Percentiles rank a stretch among this genome's conserved stretches.
Conservation (phyloP, 202 grass and related monocot species). For the Dendrocalamus latiflorus region DNA sequence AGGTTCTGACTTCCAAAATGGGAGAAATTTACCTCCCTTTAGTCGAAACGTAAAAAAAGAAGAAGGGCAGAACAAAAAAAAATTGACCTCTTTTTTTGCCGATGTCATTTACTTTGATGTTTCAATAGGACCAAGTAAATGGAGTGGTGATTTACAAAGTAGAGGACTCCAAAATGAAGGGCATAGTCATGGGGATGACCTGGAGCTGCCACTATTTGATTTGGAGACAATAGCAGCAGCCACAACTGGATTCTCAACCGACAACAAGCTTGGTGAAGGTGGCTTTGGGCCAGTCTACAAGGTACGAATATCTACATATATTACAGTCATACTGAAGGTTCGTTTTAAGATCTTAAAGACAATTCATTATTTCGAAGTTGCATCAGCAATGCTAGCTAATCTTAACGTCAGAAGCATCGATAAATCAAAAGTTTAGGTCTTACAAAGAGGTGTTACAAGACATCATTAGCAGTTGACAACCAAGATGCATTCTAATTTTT, state of each 20-base stretch:
- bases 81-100: not conserved
- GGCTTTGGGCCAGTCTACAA: slow-evolving; percentile 73
- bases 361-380: not conserved
- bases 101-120: not conserved
- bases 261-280: slow-evolving; percentile 67
- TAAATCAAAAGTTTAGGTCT: not conserved
- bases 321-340: not conserved
- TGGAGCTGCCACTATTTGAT: slow-evolving; percentile 67
- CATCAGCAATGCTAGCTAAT: not conserved
- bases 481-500: not conserved
- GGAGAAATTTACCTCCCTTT: not conserved
- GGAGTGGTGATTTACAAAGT: slow-evolving; percentile 16
- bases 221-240: slow-evolving; percentile 41
- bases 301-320: slow-evolving; percentile 36
- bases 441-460: not conserved
- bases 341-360: not conserved
- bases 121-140: slow-evolving; percentile 16
- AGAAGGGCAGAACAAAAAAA: not conserved
- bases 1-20: not conserved
- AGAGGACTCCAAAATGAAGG: slow-evolving; percentile 26
- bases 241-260: slow-evolving; percentile 44
- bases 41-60: not conserved
- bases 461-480: not conserved
- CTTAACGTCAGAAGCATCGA: not conserved
- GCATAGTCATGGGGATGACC: slow-evolving; percentile 21